Evolutionary conservation across 176 grass and related monocot species (phyloP), one percentile per base, ranked within the genome.

Genomic region (Coix lacrymajobi): DNA sequence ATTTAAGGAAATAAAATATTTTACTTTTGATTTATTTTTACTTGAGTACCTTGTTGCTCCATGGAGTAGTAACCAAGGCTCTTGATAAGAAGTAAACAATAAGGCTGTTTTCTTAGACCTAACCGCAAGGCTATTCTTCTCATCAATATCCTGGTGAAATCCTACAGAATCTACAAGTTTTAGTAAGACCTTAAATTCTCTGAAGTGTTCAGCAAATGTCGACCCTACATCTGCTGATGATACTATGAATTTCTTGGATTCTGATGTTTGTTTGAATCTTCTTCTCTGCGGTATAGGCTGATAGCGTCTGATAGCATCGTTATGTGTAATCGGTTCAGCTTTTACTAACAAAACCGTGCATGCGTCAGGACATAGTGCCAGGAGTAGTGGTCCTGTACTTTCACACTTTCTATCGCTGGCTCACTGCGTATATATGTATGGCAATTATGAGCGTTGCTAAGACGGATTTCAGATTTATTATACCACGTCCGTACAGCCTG

Each of bases 311-410:
- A 8, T 71, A 69, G 64, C 39, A 51, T 60, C 58, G 11, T 84
- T 77, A 28, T 77, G 37, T 26, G 28, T 48, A 28, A 37, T 61
- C 22, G 7, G 29, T 13, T 39, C 16, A 41, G n/a, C 19, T 71
- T 83, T 78, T 78, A 76, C 41, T 75, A 75, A 19, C 49, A 75
- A 76, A 51, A 74, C 81, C 62, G 76, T 71, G 62, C 69, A 34
- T 58, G 61, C 67, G 52, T 43, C 52, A 32, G 24, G 56, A 14
- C 22, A 62, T 41, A 40, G 13, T 72, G 41, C 41, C 40, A 31
- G 68, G 6, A 57, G 22, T 25, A n/a, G 69, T 84, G 66, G 80
- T 75, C 87, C 87, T 49, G 15, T 45, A 36, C 68, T 8, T 67
- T n/a, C n/a, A n/a, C 44, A 17, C 75, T 57, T 84, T 80, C 25